Base-by-base conservation (phyloP, 345 rosid species). In the Anacardium occidentale region DNA sequence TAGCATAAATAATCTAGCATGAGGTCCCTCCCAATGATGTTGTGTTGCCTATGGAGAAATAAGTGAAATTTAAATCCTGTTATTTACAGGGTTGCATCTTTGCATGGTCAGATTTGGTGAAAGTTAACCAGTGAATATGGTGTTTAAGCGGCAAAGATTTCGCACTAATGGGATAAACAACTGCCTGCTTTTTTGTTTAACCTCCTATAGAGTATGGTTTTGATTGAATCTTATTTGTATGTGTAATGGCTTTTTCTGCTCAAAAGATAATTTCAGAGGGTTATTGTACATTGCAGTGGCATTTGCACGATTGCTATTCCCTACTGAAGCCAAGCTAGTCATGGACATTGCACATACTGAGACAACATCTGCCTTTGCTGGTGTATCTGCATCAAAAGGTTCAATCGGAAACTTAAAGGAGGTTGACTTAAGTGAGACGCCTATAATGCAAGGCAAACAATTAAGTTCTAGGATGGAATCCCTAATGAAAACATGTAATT, bases 351-450 rank as follows among this genome's bases (percentile, higher is more conserved):
- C 94, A 24, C 76, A 89, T 76, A 88, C 91, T 68, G 88, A 85
- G 81, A 89, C 86, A 75, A 84, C 93, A 20, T 72, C 77, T 15
- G 94, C 88, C 80, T 88, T 88, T 76, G 76, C 92, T 51, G 94
- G 91, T 44, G 77, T 84, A 64, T 73, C 89, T 54, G 80, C 85
- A 22, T 75, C 95, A 12, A 88, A 83, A 80, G 85, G 85, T 68
- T 80, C 89, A 3, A 86, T 60, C 5, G 89, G 91, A 62, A 91
- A 81, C 83, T 79, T 91, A 72, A 87, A 83, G 76, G 86, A 89
- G 79, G 99, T 95, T 10, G 93, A 95, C 79, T 68, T 95, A 74
- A 95, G 92, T 66, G 99, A 95, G 83, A 95, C 94, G 7, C 99
- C 99, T 8, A 18, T 74, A 44, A 82, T 73, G 85, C 96, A 76